These are phyloP conservation scores for Yueomyces sp. DNA, from an alignment of 1,139 yeast species.

Conservation along the genomic window DNA sequence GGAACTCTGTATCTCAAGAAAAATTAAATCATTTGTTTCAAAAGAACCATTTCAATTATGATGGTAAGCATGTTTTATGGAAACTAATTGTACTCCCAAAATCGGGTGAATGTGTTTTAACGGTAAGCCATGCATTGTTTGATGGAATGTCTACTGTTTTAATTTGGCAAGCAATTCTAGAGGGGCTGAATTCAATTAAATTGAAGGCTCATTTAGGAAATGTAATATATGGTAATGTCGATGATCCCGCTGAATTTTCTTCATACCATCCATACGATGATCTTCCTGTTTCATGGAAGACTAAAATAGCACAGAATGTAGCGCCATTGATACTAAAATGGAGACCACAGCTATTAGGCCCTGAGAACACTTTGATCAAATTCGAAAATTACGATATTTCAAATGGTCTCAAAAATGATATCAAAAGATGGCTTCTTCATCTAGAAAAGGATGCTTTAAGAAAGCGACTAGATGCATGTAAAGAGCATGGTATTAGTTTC, in stretches of 20 bases:
- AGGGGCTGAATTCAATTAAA: slow-evolving; percentile 2
- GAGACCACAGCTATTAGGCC: slow-evolving; percentile 1
- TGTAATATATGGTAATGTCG: slow-evolving; percentile 1
- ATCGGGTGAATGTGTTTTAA: slow-evolving; percentile 8
- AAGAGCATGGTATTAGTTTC: slow-evolving; percentile 12
- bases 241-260: neutral
- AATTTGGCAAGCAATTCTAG: slow-evolving; percentile 12
- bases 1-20: slow-evolving; percentile 7
- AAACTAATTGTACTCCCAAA: slow-evolving; percentile 11
- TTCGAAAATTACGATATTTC: slow-evolving; percentile 11
- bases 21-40: slow-evolving; percentile 12
- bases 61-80: slow-evolving; percentile 14
- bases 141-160: slow-evolving; percentile 19
- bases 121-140: slow-evolving; percentile 16
- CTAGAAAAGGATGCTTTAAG: slow-evolving; percentile 7
- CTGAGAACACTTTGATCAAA: slow-evolving; percentile 7
- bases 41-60: slow-evolving; percentile 10
- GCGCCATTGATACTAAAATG: slow-evolving; percentile 1
- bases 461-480: slow-evolving; percentile 10
- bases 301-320: slow-evolving; percentile 8
- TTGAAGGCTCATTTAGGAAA: neutral
- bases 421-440: slow-evolving; percentile 12
- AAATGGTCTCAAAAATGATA: slow-evolving; percentile 5
- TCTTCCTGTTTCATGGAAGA: slow-evolving; percentile 9
- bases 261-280: slow-evolving; percentile 10